Evolutionary conservation across 129 eudicot species (phyloP).

Genomic region (Logfia minima): DNA sequence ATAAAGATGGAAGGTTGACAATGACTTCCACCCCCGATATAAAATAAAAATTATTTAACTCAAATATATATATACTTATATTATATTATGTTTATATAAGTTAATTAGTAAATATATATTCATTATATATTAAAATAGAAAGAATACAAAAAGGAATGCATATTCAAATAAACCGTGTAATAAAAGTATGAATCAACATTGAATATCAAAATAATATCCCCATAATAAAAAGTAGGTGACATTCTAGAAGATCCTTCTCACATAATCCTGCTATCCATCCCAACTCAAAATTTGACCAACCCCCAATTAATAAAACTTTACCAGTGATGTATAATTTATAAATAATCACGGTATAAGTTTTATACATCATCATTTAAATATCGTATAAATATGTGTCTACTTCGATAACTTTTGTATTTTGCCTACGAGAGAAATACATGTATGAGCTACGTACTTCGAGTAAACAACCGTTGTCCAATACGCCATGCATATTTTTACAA

Average conservation of each 20-base stretch:
- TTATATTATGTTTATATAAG: background rate
- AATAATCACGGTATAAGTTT: background rate
- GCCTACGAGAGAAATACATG: too few relatives aligned
- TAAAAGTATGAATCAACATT: background rate
- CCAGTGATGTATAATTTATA: background rate
- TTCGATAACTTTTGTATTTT: too few relatives aligned
- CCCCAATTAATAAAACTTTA: background rate
- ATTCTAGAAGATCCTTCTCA: constrained; percentile 24
- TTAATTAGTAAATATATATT: too few relatives aligned
- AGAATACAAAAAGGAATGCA: too few relatives aligned
- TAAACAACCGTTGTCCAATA: too few relatives aligned
- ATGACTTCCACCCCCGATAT: background rate
- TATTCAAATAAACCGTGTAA: too few relatives aligned
- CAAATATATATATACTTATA: too few relatives aligned
- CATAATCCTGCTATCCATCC: background rate
- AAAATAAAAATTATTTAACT: background rate
- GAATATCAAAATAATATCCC: background rate
- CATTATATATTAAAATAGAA: background rate
- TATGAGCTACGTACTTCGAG: background rate
- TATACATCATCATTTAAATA: background rate
- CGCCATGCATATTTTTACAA: background rate
- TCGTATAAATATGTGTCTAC: too few relatives aligned
- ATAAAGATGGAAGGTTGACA: constrained; percentile 15
- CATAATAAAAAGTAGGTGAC: background rate
- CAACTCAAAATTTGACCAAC: constrained; percentile 30